A percentile compares a stretch with the other conserved stretches of the same genome.
These are phyloP conservation scores for Tripterygium wilfordii DNA, from an alignment of 177 flowering plant genomes.

Conservation along the genomic window DNA sequence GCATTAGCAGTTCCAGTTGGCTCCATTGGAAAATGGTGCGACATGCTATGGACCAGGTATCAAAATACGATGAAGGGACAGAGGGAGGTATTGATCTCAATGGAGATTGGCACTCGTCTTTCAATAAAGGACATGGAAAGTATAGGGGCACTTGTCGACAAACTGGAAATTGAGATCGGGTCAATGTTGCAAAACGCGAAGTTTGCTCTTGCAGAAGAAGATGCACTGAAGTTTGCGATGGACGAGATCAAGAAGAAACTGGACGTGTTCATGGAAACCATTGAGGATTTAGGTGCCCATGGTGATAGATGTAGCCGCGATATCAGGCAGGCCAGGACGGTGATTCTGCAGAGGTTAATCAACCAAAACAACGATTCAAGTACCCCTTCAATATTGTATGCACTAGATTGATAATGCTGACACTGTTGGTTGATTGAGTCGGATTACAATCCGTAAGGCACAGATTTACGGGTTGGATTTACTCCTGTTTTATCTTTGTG, in stretches of 20 bases:
- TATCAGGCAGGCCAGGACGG: slow-evolving; percentile 39
- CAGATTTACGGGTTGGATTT: no score
- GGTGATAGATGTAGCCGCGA: slow-evolving; percentile 40
- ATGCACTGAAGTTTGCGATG: slow-evolving; percentile 32
- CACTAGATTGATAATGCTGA: no score
- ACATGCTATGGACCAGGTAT: slow-evolving; percentile 42
- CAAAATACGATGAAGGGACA: slow-evolving; percentile 34
- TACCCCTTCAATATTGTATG: no score
- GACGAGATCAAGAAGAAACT: slow-evolving; percentile 50
- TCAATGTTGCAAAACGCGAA: slow-evolving; percentile 34
- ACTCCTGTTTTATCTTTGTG: no score
- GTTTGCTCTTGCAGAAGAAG: slow-evolving; percentile 35
- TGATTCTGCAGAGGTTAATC: slow-evolving; percentile 42
- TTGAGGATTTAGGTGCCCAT: slow-evolving; percentile 30
- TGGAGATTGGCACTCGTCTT: slow-evolving; percentile 35
- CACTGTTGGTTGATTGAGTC: no score
- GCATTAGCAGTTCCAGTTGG: slow-evolving; percentile 54
- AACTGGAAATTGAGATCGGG: slow-evolving; percentile 35
- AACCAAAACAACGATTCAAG: slow-evolving; percentile 20
- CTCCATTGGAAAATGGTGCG: slow-evolving; percentile 55
- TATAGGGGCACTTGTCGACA: slow-evolving; percentile 33
- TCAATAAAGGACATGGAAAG: slow-evolving; percentile 44
- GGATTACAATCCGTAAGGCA: no score
- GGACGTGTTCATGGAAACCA: slow-evolving; percentile 29
- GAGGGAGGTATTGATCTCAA: slow-evolving; percentile 29